Evolutionary conservation across 1,139 yeast genomes (phyloP), one percentile per base, ranked within the genome.

Genomic region (Nakaseomyces nivariensis): DNA sequence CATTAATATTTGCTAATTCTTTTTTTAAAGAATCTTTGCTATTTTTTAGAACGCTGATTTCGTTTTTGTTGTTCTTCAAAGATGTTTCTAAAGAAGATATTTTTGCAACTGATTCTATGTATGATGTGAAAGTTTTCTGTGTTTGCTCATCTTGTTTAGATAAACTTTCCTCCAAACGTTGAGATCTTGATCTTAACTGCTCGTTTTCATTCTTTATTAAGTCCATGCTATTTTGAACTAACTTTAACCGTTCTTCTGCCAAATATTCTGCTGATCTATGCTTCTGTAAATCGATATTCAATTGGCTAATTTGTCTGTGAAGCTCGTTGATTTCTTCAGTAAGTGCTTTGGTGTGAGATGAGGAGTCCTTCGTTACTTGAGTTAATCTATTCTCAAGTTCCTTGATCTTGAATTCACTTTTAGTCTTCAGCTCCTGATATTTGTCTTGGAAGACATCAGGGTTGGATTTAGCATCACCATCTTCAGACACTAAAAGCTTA

Each of bases 101-200:
- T 11, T 41, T 41, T n/a, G 44, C 33, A 13, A 41, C 25, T 4
- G 44, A 11, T 27, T 41, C 44, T 6, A 41, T 29, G n/a, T 41
- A 41, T 4, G 44, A 41, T 5, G 44, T 27, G 10, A 41, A 27
- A 9, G 44, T 41, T 17, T 77, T 73, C 52, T 81, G 77, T 29
- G 81, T 77, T 53, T 76, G 77, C 9, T 72, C 56, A 54, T 85
- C 90, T 48, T 77, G 75, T 48, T 76, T 74, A 3, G 78, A 67
- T 37, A 81, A 59, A 22, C 66, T 69, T 46, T 78, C 81, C 62
- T 85, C 88, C 49, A 85, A 71, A 8, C 76, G 66, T 5, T 77
- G 71, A 32, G 67, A 64, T 49, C 73, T 69, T 49, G 66, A 59
- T 47, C 70, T 70, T 17, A 79, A 58, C 50, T 76, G 76, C 4